A percentile compares a stretch with the other conserved stretches of the same genome.
These are phyloP conservation scores for Trypanosoma lewisi DNA, from an alignment of 208 protist species.

Conservation along the genomic window DNA sequence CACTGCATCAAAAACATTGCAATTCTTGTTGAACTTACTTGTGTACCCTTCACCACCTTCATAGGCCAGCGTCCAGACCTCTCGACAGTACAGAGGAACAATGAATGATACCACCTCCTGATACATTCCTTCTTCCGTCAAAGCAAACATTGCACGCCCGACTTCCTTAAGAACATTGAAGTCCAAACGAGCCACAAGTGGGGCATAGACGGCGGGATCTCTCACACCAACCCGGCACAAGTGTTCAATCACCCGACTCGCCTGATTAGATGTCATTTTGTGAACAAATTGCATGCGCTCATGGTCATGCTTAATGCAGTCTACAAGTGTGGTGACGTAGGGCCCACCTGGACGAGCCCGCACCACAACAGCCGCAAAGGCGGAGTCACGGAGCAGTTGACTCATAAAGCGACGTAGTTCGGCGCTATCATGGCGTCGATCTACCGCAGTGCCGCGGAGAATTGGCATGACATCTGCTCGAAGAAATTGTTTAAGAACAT, in stretches of 20 bases:
- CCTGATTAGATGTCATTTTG: constrained; percentile 76
- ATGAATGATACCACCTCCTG: constrained; percentile 56
- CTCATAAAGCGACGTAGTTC: constrained; percentile 53
- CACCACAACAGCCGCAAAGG: constrained; percentile 68
- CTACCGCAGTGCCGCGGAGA: constrained; percentile 56
- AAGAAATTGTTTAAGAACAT: constrained; percentile 62
- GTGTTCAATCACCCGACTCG: constrained; percentile 72
- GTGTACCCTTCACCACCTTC: constrained; percentile 15
- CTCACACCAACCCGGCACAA: constrained; percentile 54
- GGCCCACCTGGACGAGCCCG: constrained; percentile 39
- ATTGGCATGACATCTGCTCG: constrained; percentile 65
- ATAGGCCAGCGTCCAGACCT: constrained; percentile 39
- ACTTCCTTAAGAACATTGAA: constrained; percentile 65
- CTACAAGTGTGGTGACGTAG: constrained; percentile 52
- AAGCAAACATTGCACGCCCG: constrained; percentile 65
- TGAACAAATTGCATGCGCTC: constrained; percentile 68
- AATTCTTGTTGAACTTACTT: constrained; percentile 25
- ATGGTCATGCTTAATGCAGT: constrained; percentile 70
- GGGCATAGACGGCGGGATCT: constrained; percentile 48
- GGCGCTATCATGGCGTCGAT: constrained; percentile 44
- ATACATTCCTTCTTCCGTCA: constrained; percentile 52
- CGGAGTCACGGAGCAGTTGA: constrained; percentile 68
- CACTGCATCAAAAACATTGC: constrained; percentile 78
- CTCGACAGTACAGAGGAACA: constrained; percentile 75
- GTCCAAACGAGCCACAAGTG: constrained; percentile 56